Evolutionary conservation across 2,329 filamentous ascomycete species (phyloP).

Genomic region (Magnaporthiopsis poae): DNA sequence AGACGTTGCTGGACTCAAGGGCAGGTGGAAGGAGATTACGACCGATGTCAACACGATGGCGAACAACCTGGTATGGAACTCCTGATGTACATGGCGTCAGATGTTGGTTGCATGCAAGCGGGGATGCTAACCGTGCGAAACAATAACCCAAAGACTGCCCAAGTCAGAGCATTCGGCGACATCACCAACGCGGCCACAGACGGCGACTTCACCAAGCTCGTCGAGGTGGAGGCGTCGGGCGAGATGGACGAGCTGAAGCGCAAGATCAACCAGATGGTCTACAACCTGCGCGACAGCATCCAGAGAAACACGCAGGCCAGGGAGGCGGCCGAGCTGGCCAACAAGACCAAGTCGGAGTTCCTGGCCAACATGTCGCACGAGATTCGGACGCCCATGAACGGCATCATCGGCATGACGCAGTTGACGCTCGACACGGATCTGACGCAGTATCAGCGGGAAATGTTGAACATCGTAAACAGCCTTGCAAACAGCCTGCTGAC

Average conservation of each 20-base stretch:
- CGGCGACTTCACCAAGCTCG: conserved; percentile 91
- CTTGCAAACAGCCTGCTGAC: conserved; percentile 90
- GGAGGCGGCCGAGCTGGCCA: conserved; percentile 90
- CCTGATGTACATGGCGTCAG: neutral
- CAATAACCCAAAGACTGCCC: conserved; percentile 59
- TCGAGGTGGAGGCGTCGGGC: conserved; percentile 92
- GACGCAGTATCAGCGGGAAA: conserved; percentile 90
- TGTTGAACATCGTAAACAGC: conserved; percentile 97
- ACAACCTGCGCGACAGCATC: conserved; percentile 87
- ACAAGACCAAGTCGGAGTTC: conserved; percentile 97
- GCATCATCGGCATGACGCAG: conserved; percentile 92
- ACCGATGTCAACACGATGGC: conserved; percentile 94
- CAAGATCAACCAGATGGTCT: conserved; percentile 99
- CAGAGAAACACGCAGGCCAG: conserved; percentile 91
- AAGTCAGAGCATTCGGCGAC: conserved; percentile 94
- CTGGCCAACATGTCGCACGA: conserved; percentile 98
- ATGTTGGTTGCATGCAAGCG: neutral
- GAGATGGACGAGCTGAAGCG: conserved; percentile 99
- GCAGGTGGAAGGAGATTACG: conserved; percentile 96
- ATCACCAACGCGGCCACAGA: conserved; percentile 97
- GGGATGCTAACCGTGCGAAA: conserved; percentile 17
- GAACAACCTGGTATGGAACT: conserved; percentile 44
- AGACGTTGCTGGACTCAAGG: conserved; percentile 83
- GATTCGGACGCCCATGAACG: conserved; percentile 93
- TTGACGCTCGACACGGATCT: conserved; percentile 89